Evolutionary conservation across 179 eudicot species (phyloP).

Genomic region (Beta macrorhiza): DNA sequence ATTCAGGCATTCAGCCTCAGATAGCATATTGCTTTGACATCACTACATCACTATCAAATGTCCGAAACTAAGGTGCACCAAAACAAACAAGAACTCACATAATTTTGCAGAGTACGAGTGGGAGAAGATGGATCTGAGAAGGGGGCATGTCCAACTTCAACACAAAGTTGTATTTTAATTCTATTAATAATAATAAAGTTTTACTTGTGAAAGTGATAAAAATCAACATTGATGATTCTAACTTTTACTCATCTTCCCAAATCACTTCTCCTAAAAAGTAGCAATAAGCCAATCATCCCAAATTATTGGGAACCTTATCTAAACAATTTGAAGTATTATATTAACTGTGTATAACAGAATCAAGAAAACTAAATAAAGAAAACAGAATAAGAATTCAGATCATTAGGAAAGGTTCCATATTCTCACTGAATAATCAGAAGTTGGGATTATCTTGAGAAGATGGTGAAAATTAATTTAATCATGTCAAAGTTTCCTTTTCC

Average conservation of each 20-base stretch:
- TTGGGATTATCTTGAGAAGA: no score
- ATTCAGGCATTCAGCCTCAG: not conserved
- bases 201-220: not conserved
- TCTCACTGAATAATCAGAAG: no score
- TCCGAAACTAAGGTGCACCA: not conserved
- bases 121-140: not conserved
- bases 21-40: not conserved
- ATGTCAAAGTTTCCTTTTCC: not conserved
- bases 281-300: no score
- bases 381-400: no score
- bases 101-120: not conserved
- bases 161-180: not conserved
- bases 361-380: no score
- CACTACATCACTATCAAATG: not conserved
- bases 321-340: no score
- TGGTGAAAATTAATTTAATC: not conserved
- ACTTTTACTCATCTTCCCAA: no score
- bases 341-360: no score
- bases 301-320: no score
- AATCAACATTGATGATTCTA: no score
- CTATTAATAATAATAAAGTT: not conserved
- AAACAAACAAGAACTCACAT: not conserved
- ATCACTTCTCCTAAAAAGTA: no score
- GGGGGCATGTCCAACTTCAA: not conserved
- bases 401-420: no score